Evolutionary conservation across 352 stramenopile species (phyloP).

Genomic region (Elongisporangium anandrum): DNA sequence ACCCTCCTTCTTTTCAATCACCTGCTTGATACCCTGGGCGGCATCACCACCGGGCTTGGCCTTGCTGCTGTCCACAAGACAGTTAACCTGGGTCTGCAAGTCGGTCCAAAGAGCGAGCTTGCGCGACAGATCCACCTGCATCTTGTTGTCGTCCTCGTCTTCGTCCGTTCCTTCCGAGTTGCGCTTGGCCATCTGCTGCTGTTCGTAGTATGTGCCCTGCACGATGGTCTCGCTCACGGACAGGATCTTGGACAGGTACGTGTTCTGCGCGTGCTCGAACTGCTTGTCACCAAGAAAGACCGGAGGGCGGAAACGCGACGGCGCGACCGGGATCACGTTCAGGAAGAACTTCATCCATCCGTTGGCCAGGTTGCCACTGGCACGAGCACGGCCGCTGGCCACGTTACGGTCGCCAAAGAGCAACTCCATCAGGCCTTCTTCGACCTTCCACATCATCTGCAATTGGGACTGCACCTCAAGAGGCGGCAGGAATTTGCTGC

Average conservation of each 20-base stretch:
- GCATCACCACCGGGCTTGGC: conserved; percentile 61
- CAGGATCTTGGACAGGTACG: conserved; percentile 94
- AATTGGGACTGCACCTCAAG: conserved; percentile 95
- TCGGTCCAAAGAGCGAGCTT: conserved; percentile 97
- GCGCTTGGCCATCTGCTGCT: conserved; percentile 18
- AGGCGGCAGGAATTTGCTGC: conserved; percentile 93
- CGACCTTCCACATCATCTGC: conserved; percentile 92
- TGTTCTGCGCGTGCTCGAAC: conserved; percentile 98
- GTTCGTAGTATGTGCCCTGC: conserved; percentile 65
- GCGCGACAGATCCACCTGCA: conserved; percentile 77
- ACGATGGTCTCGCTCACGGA: conserved; percentile 88
- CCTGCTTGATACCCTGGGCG: conserved; percentile 93
- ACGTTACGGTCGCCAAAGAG: conserved; percentile 89
- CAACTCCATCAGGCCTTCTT: conserved; percentile 90
- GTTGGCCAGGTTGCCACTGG: conserved; percentile 33
- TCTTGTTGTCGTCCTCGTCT: conserved; percentile 35
- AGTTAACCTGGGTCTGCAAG: conserved; percentile 92
- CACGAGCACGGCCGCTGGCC: conserved; percentile 48
- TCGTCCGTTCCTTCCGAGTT: conserved; percentile 57
- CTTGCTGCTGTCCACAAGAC: conserved; percentile 79
- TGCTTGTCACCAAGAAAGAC: conserved; percentile 94
- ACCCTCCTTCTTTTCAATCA: conserved; percentile 99
- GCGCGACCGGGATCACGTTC: conserved; percentile 94
- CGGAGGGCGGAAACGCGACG: conserved; percentile 97
- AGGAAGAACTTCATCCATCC: conserved; percentile 96